A percentile compares a stretch with the other conserved stretches of the same genome.
These are phyloP conservation scores for Trichosporon sp. DNA, from an alignment of 1,284 basidiomycete species.

Conservation along the genomic window DNA sequence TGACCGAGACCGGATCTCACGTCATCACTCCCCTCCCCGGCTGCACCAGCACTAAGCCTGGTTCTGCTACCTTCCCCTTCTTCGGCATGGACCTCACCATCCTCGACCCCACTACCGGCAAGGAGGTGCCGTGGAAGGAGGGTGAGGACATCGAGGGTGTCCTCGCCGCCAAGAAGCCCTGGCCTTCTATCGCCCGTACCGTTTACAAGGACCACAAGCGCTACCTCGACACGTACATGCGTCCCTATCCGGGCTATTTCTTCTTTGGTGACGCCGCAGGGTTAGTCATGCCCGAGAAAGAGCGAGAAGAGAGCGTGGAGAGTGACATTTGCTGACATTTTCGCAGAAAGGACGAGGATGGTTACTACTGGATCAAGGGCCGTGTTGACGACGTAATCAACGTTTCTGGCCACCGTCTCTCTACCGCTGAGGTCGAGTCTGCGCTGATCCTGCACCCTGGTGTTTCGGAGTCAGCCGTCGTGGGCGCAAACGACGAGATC, in stretches of 20 bases:
- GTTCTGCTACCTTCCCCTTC: slow-evolving; percentile 95
- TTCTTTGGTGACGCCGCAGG: slow-evolving; percentile 93
- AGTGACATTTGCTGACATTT: background rate
- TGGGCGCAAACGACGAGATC: slow-evolving; percentile 83
- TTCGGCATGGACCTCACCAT: slow-evolving; percentile 90
- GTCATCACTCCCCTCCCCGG: slow-evolving; percentile 94
- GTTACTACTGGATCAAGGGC: slow-evolving; percentile 98
- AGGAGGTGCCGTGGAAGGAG: slow-evolving; percentile 63
- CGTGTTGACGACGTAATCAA: slow-evolving; percentile 72
- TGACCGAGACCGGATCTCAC: slow-evolving; percentile 97
- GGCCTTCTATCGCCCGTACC: slow-evolving; percentile 96
- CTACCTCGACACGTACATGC: slow-evolving; percentile 94
- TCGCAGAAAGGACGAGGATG: slow-evolving; percentile 75
- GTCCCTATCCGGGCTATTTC: slow-evolving; percentile 63
- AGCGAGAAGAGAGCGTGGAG: too few species aligned
- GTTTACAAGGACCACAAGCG: slow-evolving; percentile 89
- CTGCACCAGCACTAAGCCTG: slow-evolving; percentile 93
- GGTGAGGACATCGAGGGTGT: slow-evolving; percentile 91
- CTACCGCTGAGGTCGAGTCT: slow-evolving; percentile 96
- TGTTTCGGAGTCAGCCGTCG: slow-evolving; percentile 94
- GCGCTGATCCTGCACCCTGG: slow-evolving; percentile 91
- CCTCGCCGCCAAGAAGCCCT: slow-evolving; percentile 80
- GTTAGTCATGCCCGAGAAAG: slow-evolving; percentile 52
- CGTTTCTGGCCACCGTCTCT: slow-evolving; percentile 94
- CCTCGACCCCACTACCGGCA: slow-evolving; percentile 68